Evolutionary conservation across 345 rosid genomes (phyloP).

Genomic region (Laguncularia racemosa): DNA sequence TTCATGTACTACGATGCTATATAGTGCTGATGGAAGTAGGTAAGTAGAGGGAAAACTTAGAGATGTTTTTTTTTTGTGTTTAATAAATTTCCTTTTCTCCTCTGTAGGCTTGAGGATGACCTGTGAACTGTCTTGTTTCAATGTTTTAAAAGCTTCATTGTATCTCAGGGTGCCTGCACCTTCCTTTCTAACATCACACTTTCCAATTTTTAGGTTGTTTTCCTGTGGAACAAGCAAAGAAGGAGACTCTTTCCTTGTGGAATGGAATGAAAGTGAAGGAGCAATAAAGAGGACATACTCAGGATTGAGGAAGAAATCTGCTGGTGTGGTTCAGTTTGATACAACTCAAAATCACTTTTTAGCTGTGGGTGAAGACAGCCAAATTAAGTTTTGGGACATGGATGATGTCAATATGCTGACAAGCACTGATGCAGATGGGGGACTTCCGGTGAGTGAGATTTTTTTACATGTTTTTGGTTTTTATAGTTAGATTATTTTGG

Average conservation of each 20-base stretch:
- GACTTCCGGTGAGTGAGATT: constrained; percentile 64
- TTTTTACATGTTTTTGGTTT: not conserved
- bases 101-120: too few species aligned
- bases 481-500: too few species aligned
- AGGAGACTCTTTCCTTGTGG: constrained; percentile 75
- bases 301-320: constrained; percentile 60
- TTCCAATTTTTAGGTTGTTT: constrained; percentile 49
- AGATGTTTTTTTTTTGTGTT: too few species aligned
- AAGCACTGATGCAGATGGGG: constrained; percentile 74
- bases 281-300: constrained; percentile 63
- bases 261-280: constrained; percentile 96
- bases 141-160: not conserved
- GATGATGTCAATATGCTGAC: constrained; percentile 47
- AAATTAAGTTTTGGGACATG: constrained; percentile 95
- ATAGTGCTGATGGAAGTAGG: constrained; percentile 85
- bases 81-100: too few species aligned
- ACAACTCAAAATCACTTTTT: constrained; percentile 79
- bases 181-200: not conserved
- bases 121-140: not conserved
- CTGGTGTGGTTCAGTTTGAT: constrained; percentile 73
- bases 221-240: constrained; percentile 94
- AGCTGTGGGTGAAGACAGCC: constrained; percentile 85
- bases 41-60: constrained; percentile 10
- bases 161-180: not conserved
- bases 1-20: constrained; percentile 77